These are phyloP conservation scores for Takashimella koratensis DNA, from an alignment of 1,284 basidiomycete genomes.

Conservation along the genomic window DNA sequence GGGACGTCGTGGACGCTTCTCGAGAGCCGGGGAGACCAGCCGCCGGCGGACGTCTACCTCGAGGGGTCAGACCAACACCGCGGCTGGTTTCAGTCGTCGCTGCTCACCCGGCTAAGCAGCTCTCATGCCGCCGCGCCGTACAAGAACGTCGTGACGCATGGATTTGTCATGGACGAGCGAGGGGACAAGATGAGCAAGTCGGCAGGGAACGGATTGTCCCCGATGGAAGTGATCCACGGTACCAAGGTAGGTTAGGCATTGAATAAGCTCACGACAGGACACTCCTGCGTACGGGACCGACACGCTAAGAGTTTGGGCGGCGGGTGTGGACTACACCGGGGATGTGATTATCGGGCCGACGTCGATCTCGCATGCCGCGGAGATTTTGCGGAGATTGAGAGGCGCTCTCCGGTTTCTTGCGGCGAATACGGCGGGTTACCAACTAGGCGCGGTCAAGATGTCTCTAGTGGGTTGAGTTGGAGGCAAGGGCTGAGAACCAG, in stretches of 20 bases:
- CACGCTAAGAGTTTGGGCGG: conserved; percentile 85
- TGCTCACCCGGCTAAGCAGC: conserved; percentile 75
- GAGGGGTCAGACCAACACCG: conserved; percentile 98
- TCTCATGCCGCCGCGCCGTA: conserved; percentile 60
- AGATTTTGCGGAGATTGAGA: conserved; percentile 78
- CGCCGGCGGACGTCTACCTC: conserved; percentile 79
- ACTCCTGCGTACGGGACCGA: conserved; percentile 81
- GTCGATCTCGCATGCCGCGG: conserved; percentile 71
- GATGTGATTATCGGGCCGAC: conserved; percentile 83
- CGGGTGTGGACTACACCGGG: conserved; percentile 82
- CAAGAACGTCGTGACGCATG: conserved; percentile 83
- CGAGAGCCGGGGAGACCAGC: conserved; percentile 28
- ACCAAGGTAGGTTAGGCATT: conserved; percentile 58
- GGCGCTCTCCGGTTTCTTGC: conserved; percentile 88
- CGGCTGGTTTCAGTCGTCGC: conserved; percentile 97
- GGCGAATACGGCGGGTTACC: conserved; percentile 60
- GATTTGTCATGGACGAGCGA: conserved; percentile 87
- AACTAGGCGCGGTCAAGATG: conserved; percentile 39
- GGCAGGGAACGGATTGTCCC: conserved; percentile 85
- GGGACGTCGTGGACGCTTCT: conserved; percentile 92
- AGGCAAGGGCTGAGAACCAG: conserved; percentile 49
- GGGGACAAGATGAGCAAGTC: conserved; percentile 99
- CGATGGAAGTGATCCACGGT: conserved; percentile 74
- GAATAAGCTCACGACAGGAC: conserved; percentile 52
- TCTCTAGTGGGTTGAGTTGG: conserved; percentile 53